Evolutionary conservation across 768 basidiomycete genomes (phyloP).

Genomic region (Tulasnella sp.): DNA sequence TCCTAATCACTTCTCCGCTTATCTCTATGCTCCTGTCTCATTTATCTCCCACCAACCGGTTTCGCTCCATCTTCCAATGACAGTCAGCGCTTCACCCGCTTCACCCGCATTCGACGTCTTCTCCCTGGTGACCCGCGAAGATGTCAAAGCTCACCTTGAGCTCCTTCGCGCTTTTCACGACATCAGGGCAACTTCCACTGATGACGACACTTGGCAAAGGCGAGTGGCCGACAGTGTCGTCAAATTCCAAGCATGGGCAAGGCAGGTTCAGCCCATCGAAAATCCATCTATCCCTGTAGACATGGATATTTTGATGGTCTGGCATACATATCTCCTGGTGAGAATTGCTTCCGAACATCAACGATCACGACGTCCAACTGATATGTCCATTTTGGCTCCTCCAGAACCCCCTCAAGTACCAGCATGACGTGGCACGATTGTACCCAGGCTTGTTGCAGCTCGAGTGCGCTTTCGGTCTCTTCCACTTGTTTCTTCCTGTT

Average conservation of each 20-base stretch:
- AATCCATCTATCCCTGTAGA: background rate
- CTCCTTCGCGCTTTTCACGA: constrained; percentile 24
- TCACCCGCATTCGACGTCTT: constrained; percentile 1
- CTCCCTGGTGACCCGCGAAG: background rate
- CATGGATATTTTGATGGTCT: constrained; percentile 31
- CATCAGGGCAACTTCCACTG: background rate
- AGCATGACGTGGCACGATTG: background rate
- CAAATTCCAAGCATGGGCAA: constrained; percentile 25
- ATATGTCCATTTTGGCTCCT: background rate
- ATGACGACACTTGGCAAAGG: background rate
- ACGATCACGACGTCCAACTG: too few species aligned
- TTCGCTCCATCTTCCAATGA: background rate
- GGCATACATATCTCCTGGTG: constrained; percentile 34
- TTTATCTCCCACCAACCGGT: background rate
- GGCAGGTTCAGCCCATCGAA: background rate
- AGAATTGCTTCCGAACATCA: constrained; percentile 4
- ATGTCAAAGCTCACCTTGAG: constrained; percentile 22
- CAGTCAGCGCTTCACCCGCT: background rate
- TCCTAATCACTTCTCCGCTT: constrained; percentile 5
- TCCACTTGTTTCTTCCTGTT: background rate
- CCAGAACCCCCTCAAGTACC: constrained; percentile 30
- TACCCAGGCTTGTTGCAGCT: constrained; percentile 8
- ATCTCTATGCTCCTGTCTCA: background rate
- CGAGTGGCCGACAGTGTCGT: background rate
- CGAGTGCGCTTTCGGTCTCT: constrained; percentile 18